Evolutionary conservation across 2,329 filamentous ascomycete species (phyloP), one percentile per base, ranked within the genome.

Genomic region (Monosporascus sp.): DNA sequence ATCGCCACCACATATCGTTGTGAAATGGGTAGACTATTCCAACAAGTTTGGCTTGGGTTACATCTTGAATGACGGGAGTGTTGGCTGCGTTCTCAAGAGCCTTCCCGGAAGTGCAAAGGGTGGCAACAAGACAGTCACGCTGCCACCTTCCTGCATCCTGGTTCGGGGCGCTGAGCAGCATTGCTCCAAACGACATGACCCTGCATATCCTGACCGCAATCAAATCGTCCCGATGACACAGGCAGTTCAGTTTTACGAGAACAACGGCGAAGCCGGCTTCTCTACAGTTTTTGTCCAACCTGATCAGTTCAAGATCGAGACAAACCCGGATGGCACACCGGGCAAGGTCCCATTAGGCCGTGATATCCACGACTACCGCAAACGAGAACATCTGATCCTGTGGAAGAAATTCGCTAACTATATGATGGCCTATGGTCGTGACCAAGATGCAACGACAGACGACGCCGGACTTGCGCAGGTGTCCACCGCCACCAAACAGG

Each of bases 21-120:
- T 87, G 11, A 91, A 92, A 66, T 94, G 89, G 89, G 89, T 94
- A 7, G 89, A 94, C 67, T 94, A 94, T 69, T 91, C 88, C 55
- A 90, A 91, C 70, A 91, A 91, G 67, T 91, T 91, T 67, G 89
- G 89, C 14, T 78, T 94, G 17, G 89, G 89, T 37, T 94, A 93
- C 64, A 90, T 93, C 54, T 75, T 94, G 51, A 89, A 89, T 57
- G 88, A 93, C 59, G 89, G 89, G 31, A 91, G 85, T 57, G 85
- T 92, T 20, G 89, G 89, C 17, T 91, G 87, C 59, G 82, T 87
- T 48, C 73, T 85, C 49, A 75, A 78, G 24, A 80, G 79, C 54
- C 79, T 84, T 51, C 77, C 78, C 2, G 68, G 68, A 14, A 77
- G 77, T 1, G 74, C 74, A 1, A 74, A 78, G 49, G 78, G 77